These are phyloP conservation scores for Aspergillus conjunctus DNA, from an alignment of 495 filamentous ascomycete species.

Conservation along the genomic window DNA sequence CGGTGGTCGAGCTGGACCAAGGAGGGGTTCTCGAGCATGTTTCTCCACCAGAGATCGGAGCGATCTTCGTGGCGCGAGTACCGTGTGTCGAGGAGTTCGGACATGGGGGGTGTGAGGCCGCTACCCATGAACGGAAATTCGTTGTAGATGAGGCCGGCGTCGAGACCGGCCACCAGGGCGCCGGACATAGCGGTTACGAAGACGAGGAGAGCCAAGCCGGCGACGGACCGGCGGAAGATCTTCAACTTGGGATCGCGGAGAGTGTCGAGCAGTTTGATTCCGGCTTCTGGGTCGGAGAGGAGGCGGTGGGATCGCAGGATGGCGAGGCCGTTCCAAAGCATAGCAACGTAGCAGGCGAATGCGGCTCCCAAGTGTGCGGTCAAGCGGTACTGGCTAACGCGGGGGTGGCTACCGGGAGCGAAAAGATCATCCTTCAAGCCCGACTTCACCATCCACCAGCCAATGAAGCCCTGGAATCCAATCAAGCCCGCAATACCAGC, in stretches of 20 bases:
- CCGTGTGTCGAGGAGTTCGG: conserved; percentile 80
- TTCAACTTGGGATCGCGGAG: conserved; percentile 67
- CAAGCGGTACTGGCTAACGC: conserved; percentile 92
- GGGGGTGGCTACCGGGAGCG: conserved; percentile 82
- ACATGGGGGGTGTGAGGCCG: conserved; percentile 74
- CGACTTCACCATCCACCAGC: conserved; percentile 99
- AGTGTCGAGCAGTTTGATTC: conserved; percentile 54
- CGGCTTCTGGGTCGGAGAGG: conserved; percentile 60
- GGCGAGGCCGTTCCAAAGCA: conserved; percentile 89
- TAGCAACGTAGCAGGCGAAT: conserved; percentile 86
- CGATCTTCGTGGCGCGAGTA: conserved; percentile 78
- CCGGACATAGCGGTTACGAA: conserved; percentile 92
- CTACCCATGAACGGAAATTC: conserved; percentile 95
- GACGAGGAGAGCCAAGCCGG: conserved; percentile 72
- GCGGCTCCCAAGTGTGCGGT: conserved; percentile 87
- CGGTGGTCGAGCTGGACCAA: conserved; percentile 94
- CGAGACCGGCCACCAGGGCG: conserved; percentile 88
- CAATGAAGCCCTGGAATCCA: conserved; percentile 91
- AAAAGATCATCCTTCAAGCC: conserved; percentile 94
- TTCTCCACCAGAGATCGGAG: conserved; percentile 90
- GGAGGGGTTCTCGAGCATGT: conserved; percentile 94
- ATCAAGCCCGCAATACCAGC: conserved; percentile 84
- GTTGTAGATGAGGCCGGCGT: conserved; percentile 97
- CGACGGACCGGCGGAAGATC: conserved; percentile 71
- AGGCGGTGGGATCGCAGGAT: conserved; percentile 75